Conservation (phyloP, 78 protist genomes). For the slime mould (Dictyostelium discoideum) region DNA sequence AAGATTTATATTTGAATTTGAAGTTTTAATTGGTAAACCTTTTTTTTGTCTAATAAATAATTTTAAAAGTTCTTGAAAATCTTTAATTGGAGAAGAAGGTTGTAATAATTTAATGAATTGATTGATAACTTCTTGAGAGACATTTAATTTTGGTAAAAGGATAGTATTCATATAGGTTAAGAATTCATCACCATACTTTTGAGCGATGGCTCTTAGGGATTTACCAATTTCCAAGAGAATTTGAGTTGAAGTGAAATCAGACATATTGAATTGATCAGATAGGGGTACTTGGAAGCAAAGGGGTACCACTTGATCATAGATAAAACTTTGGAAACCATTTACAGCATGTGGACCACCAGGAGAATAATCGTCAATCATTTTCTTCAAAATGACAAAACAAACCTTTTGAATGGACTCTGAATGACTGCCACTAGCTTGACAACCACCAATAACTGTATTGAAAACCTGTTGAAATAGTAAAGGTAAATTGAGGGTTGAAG, state of each 20-base stretch:
- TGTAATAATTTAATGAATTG: conserved; percentile 35
- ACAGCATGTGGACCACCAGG: conserved; percentile 44
- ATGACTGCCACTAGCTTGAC: neutral
- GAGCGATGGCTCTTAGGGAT: conserved; percentile 1
- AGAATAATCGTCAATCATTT: conserved; percentile 39
- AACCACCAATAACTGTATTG: conserved; percentile 11
- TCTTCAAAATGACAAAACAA: conserved; percentile 25
- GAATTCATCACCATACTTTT: conserved; percentile 40
- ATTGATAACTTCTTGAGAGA: neutral
- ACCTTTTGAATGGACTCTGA: conserved; percentile 49
- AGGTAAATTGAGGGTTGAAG: neutral
- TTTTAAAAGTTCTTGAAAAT: conserved; percentile 71
- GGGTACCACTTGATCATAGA: conserved; percentile 40
- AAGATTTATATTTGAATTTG: neutral
- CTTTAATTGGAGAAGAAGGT: conserved; percentile 40
- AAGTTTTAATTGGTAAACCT: neutral
- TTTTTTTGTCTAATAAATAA: conserved; percentile 27
- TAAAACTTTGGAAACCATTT: conserved; percentile 27
- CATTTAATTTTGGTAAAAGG: neutral
- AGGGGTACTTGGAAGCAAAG: conserved; percentile 50
- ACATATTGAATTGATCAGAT: conserved; percentile 6
- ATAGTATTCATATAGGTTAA: conserved; percentile 4
- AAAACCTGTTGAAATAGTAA: conserved; percentile 22
- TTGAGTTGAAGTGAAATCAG: conserved; percentile 3
- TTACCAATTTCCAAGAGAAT: conserved; percentile 31